Conservation (phyloP, 2,329 filamentous ascomycete genomes). For the Pseudogymnoascus sp. region DNA sequence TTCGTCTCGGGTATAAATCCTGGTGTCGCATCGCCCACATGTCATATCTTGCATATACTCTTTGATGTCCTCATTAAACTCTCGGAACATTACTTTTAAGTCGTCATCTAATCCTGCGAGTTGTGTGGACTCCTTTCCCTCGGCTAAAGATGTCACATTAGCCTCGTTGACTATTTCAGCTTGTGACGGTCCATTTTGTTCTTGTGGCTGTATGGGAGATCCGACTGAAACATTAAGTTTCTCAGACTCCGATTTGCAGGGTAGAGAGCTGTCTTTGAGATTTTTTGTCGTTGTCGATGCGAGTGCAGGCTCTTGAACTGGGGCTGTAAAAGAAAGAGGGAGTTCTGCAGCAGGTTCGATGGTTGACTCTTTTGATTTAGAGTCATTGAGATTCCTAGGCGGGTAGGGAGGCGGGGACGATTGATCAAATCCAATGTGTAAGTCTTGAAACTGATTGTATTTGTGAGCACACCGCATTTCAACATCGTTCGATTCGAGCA, state of each 20-base stretch:
- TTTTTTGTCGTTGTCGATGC: neutral
- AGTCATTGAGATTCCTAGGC: neutral
- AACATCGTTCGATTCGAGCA: neutral
- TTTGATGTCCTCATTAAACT: neutral
- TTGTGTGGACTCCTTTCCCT: neutral
- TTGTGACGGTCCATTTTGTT: neutral
- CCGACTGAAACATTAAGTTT: neutral
- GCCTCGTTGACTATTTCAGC: neutral
- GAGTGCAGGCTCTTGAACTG: neutral
- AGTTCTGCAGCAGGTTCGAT: neutral
- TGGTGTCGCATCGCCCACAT: neutral
- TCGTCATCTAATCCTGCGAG: neutral
- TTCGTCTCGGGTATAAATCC: neutral
- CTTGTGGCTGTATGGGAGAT: neutral
- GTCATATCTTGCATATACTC: neutral
- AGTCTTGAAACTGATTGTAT: neutral
- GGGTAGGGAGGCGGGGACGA: neutral
- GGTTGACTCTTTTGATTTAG: neutral
- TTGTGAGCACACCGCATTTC: neutral
- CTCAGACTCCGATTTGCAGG: neutral
- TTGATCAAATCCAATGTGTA: neutral
- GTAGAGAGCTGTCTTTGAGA: neutral
- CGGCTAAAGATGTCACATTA: neutral
- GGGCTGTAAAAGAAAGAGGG: neutral
- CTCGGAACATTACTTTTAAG: neutral